These are phyloP conservation scores for Zizania latifolia DNA, from an alignment of 176 grass and related monocot genomes.

Conservation along the genomic window DNA sequence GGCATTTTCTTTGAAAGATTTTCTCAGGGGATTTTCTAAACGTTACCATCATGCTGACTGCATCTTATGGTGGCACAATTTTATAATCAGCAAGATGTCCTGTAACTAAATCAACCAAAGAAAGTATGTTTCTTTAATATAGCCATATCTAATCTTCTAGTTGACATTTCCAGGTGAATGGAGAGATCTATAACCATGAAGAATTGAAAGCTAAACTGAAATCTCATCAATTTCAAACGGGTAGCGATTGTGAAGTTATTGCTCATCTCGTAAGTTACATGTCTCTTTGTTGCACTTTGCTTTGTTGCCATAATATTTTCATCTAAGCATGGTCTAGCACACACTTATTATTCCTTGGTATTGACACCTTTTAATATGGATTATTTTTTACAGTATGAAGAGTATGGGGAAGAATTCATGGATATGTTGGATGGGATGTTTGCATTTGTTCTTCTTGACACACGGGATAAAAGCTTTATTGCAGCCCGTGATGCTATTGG, in stretches of 20 bases:
- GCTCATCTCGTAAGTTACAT: constrained; percentile 74
- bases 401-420: constrained; percentile 89
- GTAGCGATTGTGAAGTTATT: constrained; percentile 98
- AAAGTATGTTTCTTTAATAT: neutral
- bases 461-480: constrained; percentile 88
- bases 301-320: neutral
- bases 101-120: neutral
- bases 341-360: neutral
- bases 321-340: neutral
- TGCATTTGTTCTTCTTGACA: constrained; percentile 95
- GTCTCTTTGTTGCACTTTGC: constrained; percentile 6
- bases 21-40: neutral
- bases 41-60: neutral
- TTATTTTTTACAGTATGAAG: constrained; percentile 71
- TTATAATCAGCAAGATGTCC: neutral
- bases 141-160: neutral
- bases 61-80: neutral
- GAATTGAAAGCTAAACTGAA: constrained; percentile 73
- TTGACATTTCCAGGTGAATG: constrained; percentile 68
- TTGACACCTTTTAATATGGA: constrained; percentile 12
- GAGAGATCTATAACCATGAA: constrained; percentile 97
- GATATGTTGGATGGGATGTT: constrained; percentile 99
- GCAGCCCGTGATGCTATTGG: constrained; percentile 97
- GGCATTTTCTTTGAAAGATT: constrained; percentile 3
- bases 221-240: constrained; percentile 80